Conservation (phyloP, 192 early-diverging fungal species). For the Neocallimastix lanati region DNA sequence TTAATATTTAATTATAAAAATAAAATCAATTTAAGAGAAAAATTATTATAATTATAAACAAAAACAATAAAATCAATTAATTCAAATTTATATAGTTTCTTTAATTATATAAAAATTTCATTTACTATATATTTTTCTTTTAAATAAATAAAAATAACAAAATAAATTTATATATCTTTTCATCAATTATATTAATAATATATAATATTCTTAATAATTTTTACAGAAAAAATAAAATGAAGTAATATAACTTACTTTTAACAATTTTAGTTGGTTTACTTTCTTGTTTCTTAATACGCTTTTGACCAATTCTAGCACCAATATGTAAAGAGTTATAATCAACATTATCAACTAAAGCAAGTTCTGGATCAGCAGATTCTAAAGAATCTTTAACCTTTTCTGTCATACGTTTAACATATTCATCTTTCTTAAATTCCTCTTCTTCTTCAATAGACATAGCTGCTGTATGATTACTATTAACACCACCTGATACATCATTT, state of each 20-base stretch:
- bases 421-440: conserved; percentile 4
- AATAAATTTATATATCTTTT: too few relatives aligned
- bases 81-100: too few relatives aligned
- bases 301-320: conserved; percentile 9
- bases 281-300: conserved; percentile 1
- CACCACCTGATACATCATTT: conserved; percentile 27
- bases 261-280: not conserved
- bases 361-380: conserved; percentile 5
- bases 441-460: not conserved
- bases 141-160: too few relatives aligned
- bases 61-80: too few relatives aligned
- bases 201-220: too few relatives aligned
- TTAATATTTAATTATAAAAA: too few relatives aligned
- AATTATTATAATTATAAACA: too few relatives aligned
- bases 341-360: conserved; percentile 6
- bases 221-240: too few relatives aligned
- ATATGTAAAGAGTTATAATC: conserved; percentile 6
- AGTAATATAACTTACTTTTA: not conserved
- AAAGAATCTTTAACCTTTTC: conserved; percentile 15
- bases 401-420: conserved; percentile 7
- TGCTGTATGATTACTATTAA: not conserved
- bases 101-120: too few relatives aligned
- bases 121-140: too few relatives aligned
- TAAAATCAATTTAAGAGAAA: too few relatives aligned
- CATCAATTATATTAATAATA: too few relatives aligned